Evolutionary conservation across 257 asterid genomes (phyloP).

Genomic region (Dorcoceras hygrometricum): DNA sequence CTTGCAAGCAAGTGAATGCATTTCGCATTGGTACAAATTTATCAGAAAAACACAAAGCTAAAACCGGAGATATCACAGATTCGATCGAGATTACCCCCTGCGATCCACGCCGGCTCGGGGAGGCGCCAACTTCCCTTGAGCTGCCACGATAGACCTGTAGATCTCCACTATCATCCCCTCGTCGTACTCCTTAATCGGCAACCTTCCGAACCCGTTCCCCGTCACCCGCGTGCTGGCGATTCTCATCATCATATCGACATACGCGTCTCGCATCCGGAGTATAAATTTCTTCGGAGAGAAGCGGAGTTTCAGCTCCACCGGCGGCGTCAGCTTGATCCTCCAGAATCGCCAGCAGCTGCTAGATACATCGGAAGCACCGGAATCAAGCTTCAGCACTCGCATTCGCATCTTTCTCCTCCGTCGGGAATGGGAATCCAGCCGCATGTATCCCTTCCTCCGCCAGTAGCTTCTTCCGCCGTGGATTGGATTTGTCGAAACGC

Average conservation of each 20-base stretch:
- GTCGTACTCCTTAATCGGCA: constrained; percentile 43
- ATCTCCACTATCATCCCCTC: constrained; percentile 42
- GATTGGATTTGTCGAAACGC: constrained; percentile 17
- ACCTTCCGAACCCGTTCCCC: constrained; percentile 29
- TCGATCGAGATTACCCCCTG: neutral
- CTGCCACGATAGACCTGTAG: constrained; percentile 35
- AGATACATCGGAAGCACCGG: constrained; percentile 8
- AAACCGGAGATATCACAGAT: neutral
- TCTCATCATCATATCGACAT: constrained; percentile 37
- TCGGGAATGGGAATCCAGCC: constrained; percentile 19
- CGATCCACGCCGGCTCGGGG: constrained; percentile 21
- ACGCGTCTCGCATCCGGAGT: constrained; percentile 34
- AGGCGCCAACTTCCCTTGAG: constrained; percentile 27
- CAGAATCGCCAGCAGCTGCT: constrained; percentile 27
- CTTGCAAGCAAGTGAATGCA: neutral
- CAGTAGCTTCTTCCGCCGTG: constrained; percentile 32
- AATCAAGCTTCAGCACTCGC: constrained; percentile 13
- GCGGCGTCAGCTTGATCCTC: constrained; percentile 28
- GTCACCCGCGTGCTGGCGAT: constrained; percentile 27
- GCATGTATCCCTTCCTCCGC: constrained; percentile 34
- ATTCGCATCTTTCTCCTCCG: constrained; percentile 23
- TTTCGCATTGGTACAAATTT: neutral
- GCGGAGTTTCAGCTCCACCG: constrained; percentile 31
- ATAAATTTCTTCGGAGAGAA: constrained; percentile 36
- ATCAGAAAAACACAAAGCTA: too few relatives aligned